These are phyloP conservation scores for Erysiphe neolycopersici DNA, from an alignment of 2,329 filamentous ascomycete species.

Conservation along the genomic window DNA sequence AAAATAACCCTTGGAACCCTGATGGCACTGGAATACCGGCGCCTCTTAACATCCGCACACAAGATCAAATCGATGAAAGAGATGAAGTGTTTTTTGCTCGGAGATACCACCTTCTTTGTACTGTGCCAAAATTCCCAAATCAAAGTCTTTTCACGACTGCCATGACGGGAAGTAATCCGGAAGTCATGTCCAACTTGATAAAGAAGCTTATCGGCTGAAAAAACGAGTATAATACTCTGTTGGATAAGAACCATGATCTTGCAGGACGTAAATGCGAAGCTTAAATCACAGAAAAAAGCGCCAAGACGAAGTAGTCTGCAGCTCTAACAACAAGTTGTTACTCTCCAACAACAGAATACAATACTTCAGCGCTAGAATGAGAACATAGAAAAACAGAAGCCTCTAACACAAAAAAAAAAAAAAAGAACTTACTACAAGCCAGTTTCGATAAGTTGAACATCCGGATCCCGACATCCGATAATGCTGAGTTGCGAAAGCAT, in stretches of 20 bases:
- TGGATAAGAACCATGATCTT: not conserved
- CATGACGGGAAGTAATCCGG: not conserved
- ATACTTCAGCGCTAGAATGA: too few species aligned
- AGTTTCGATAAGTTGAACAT: not conserved
- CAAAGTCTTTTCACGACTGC: not conserved
- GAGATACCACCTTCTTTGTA: not conserved
- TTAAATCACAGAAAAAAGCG: not conserved
- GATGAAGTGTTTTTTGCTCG: not conserved
- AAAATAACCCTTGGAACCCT: not conserved
- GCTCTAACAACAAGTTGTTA: not conserved
- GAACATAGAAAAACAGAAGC: too few species aligned
- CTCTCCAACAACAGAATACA: not conserved
- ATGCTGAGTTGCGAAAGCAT: not conserved
- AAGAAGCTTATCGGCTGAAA: not conserved
- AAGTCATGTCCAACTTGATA: not conserved
- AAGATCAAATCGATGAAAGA: not conserved
- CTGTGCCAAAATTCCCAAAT: not conserved
- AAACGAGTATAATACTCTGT: not conserved
- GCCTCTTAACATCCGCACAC: not conserved
- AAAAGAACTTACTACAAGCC: not conserved
- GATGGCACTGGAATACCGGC: not conserved
- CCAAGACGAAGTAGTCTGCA: not conserved
- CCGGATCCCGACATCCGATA: not conserved
- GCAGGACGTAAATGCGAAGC: too few species aligned
- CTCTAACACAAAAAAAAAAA: too few species aligned